phyloP scores from a whole-genome alignment of 2,329 filamentous ascomycete genomes.

The Proliferodiscus dingleyae region DNA sequence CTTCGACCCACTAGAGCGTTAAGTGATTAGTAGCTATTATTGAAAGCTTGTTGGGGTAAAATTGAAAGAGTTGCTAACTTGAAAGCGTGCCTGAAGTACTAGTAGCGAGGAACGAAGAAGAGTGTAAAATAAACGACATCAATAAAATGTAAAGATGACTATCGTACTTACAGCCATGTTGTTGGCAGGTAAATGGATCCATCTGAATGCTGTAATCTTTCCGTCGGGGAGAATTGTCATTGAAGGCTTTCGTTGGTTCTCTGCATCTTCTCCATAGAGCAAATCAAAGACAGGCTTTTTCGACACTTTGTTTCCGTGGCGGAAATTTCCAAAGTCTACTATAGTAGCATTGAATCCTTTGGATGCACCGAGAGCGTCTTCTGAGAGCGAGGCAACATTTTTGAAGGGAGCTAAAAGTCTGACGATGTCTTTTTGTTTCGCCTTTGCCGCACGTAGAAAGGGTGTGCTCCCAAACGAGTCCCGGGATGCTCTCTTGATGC shows the following conservation, averaged over 20 bases:
- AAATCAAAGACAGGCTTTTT: slow-evolving; percentile 20
- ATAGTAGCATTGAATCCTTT: slow-evolving; percentile 26
- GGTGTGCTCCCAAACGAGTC: slow-evolving; percentile 26
- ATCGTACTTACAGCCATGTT: too few species aligned
- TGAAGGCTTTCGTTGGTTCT: slow-evolving; percentile 22
- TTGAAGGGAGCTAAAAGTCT: slow-evolving; percentile 23
- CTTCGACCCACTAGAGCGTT: slow-evolving; percentile 28
- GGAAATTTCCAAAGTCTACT: slow-evolving; percentile 24
- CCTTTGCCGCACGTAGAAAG: slow-evolving; percentile 23
- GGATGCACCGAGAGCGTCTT: slow-evolving; percentile 24
- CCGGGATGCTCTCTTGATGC: slow-evolving; percentile 19
- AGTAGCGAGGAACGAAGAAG: too few species aligned
- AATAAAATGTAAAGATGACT: too few species aligned
- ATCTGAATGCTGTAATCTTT: slow-evolving; percentile 22
- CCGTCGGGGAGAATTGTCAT: slow-evolving; percentile 19
- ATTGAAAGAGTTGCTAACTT: too few species aligned
- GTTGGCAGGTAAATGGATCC: slow-evolving; percentile 27
- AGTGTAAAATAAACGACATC: too few species aligned
- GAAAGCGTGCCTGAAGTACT: too few species aligned
- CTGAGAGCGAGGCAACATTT: slow-evolving; percentile 17
- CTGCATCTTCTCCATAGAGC: slow-evolving; percentile 20
- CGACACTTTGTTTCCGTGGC: slow-evolving; percentile 20
- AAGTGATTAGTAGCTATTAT: too few species aligned
- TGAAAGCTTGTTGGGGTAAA: too few species aligned
- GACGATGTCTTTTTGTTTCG: slow-evolving; percentile 23